Base-by-base conservation (phyloP, 225 moss, liverwort and hornwort genomes). In the Physcomitrium patens region DNA sequence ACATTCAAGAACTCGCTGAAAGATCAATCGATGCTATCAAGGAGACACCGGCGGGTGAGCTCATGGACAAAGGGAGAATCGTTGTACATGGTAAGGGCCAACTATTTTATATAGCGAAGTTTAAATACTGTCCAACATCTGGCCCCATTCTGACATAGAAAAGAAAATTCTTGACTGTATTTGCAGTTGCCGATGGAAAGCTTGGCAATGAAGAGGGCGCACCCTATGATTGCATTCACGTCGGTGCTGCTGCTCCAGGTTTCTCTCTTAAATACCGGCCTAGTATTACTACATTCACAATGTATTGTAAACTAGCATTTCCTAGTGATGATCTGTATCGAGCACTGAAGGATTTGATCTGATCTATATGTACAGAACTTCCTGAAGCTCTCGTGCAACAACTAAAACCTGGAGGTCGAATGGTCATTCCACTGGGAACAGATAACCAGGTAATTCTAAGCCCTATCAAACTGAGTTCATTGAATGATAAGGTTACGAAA, bases 371-470 rank as follows among this genome's bases (percentile, higher is more conserved):
- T 22, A 62, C 89, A 80, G 94, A 94, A 27, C 76, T 94, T 49
- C 96, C 94, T 55, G 75, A 88, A 65, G 87, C 92, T 27, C 92
- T 96, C 4, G 89, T 96, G 72, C 80, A 92, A 81, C 96, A 96
- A 56, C 85, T 96, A 57, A 86, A 90, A 70, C 96, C 89, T 1
- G 94, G 96, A 10, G 96, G 96, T 5, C 89, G 96, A 19, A 96
- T 96, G 96, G 96, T 96, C 12, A 91, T 96, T 42, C 96, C 96
- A 37, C 91, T 96, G n/a, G 96, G 96, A 17, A 86, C 76, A 59
- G 68, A 71, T 41, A 82, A 73, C 60, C 96, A 96, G 93, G 96
- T 87, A 70, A 4, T 8, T 56, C 6, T 22, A 42, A 37, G 31
- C 4, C 5, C 7, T 37, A 37, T 4, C 31, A 37, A 37, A 37